Conservation (phyloP, 352 stramenopile genomes). For the Blastocystis sp. region DNA sequence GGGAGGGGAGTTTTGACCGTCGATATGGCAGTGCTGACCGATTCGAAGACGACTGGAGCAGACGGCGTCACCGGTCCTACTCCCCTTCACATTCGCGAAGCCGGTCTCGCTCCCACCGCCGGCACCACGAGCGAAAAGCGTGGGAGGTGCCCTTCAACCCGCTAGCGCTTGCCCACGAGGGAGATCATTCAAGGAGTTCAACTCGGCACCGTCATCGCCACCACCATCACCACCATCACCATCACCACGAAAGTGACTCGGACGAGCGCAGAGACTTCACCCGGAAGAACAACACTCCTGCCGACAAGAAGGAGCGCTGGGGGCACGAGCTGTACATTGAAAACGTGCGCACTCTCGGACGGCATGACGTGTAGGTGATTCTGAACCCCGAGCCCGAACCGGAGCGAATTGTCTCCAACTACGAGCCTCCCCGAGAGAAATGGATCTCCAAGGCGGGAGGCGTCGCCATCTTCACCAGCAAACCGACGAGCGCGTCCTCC, state of each 20-base stretch:
- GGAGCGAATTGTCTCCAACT: neutral
- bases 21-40: neutral
- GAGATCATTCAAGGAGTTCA: neutral
- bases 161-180: neutral
- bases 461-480: conserved; percentile 55
- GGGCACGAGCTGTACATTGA: conserved; percentile 63
- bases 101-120: neutral
- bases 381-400: conserved; percentile 62
- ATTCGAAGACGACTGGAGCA: neutral
- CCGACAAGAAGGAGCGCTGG: conserved; percentile 60
- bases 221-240: conserved; percentile 48
- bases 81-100: neutral
- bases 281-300: neutral
- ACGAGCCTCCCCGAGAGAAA: conserved; percentile 23
- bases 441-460: conserved; percentile 60
- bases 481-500: conserved; percentile 39
- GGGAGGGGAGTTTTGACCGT: too few relatives aligned
- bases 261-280: neutral
- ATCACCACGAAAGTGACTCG: neutral
- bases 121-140: neutral
- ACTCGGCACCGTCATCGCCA: neutral
- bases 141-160: conserved; percentile 48
- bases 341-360: neutral
- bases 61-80: neutral
- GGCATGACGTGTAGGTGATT: conserved; percentile 15